Conservation (phyloP, 257 asterid species). For the Petunia secreta region DNA sequence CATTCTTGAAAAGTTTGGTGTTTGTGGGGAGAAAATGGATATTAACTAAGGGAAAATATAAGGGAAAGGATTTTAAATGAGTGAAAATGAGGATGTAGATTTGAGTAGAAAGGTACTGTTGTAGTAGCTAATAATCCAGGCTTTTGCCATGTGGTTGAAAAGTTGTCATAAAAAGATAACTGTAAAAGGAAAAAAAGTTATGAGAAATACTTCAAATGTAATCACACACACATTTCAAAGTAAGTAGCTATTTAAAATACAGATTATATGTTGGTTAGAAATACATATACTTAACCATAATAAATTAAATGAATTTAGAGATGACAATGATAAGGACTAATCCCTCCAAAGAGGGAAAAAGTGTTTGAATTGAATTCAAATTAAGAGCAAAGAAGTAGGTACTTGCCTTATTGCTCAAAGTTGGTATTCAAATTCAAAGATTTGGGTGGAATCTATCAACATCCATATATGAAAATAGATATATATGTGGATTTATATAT, state of each 20-base stretch:
- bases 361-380: conserved; percentile 8
- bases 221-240: background rate
- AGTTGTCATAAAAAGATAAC: conserved; percentile 5
- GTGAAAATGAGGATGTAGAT: conserved; percentile 1
- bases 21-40: conserved; percentile 4
- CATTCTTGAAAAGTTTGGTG: conserved; percentile 39
- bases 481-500: background rate
- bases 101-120: background rate
- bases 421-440: background rate
- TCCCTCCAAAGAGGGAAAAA: background rate
- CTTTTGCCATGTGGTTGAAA: background rate
- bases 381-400: background rate
- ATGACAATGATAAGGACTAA: background rate
- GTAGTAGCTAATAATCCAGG: conserved; percentile 2
- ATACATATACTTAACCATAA: too few relatives aligned
- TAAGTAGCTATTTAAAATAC: too few relatives aligned
- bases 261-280: too few relatives aligned
- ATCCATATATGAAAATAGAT: background rate
- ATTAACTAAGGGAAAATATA: background rate
- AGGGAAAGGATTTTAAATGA: conserved; percentile 1
- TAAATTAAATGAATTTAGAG: background rate
- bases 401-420: background rate
- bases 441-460: background rate
- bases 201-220: background rate
- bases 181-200: background rate